Base-by-base conservation (phyloP, 164 flowering plant species). In the Magnolia officinalis region DNA sequence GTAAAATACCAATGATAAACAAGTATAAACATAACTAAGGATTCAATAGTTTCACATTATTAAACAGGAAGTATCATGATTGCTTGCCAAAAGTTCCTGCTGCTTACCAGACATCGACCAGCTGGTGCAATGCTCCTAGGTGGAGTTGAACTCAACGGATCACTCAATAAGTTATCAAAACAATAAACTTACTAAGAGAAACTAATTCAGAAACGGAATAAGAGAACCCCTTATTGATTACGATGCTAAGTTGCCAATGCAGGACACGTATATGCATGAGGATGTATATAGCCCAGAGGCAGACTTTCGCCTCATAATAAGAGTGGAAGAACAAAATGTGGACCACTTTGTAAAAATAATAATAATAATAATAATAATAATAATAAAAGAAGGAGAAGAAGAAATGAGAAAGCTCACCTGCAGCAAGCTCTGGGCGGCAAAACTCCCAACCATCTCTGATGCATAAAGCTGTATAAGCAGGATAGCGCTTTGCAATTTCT, bases 361-460 rank as follows among this genome's bases (percentile, higher is more conserved):
- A n/a, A n/a, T n/a, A n/a, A n/a, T n/a, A n/a, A n/a, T n/a, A n/a
- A n/a, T n/a, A n/a, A n/a, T n/a, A n/a, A n/a, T n/a, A n/a, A n/a
- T n/a, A n/a, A n/a, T n/a, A n/a, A n/a, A n/a, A 72, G 1, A 3
- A 50, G 49, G 49, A 65, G 29, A 4, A 24, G 13, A 23, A 66
- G 13, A 50, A 19, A 69, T 26, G 29, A 9, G 52, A 19, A 14
- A 66, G 18, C 84, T 81, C 45, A 94, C 99, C 98, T 72, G 79
- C 79, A 31, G 97, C 97, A 78, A 81, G 91, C 50, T 96, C 98
- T 31, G 98, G 91, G 75, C 88, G 93, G 83, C 95, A 92, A 71
- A 96, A 88, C 78, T 92, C 97, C 99, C 99, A 96, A 76, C 99
- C 99, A 81, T 86, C 91, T 83, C 93, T 85, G 63, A 96, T 86